Evolutionary conservation across 495 filamentous ascomycete species (phyloP).

Genomic region (Trichocladium uniseriatum): DNA sequence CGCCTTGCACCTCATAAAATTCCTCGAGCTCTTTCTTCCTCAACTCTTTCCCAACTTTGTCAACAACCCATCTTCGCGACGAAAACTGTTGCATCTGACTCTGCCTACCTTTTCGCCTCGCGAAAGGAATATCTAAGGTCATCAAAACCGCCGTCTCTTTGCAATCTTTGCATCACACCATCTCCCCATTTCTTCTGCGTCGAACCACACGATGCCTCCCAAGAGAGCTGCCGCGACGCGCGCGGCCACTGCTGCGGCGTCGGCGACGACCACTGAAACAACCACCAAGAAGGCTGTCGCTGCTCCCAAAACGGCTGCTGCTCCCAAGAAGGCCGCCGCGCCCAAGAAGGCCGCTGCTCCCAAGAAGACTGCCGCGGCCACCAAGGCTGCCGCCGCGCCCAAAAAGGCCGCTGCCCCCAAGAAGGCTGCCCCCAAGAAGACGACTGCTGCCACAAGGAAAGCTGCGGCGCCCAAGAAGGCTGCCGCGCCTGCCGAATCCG

Average conservation of each 20-base stretch:
- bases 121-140: background rate
- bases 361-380: conserved; percentile 17
- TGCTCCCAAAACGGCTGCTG: background rate
- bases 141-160: background rate
- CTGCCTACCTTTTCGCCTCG: too few species aligned
- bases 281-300: conserved; percentile 19
- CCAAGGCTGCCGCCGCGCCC: conserved; percentile 18
- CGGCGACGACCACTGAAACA: conserved; percentile 7
- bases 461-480: conserved; percentile 30
- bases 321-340: conserved; percentile 13
- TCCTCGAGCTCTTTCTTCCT: conserved; percentile 9
- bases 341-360: conserved; percentile 14
- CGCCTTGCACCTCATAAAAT: conserved; percentile 5
- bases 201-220: conserved; percentile 19
- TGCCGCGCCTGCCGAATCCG: conserved; percentile 23
- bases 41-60: conserved; percentile 3
- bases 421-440: conserved; percentile 8
- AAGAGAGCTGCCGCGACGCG: conserved; percentile 16
- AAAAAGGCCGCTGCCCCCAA: conserved; percentile 16
- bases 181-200: conserved; percentile 6
- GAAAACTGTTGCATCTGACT: background rate
- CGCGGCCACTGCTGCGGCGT: conserved; percentile 1
- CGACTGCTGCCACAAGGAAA: conserved; percentile 31
- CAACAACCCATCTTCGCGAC: background rate
- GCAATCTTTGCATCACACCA: background rate